Conservation (phyloP, 257 asterid species). For the Rauvolfia tetraphylla region DNA sequence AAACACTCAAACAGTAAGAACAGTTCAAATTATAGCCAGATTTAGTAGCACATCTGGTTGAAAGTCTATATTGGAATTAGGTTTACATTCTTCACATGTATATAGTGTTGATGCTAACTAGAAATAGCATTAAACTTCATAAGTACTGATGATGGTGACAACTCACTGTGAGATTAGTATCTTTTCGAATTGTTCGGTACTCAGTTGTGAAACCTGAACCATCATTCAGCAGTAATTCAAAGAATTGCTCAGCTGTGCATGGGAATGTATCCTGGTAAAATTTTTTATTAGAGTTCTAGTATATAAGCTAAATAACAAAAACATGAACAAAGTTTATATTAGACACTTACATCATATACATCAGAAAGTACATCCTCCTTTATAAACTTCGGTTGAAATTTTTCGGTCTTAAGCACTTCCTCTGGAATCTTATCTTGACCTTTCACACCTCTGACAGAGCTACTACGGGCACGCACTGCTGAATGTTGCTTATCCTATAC, state of each 20-base stretch:
- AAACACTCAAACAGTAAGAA: not conserved
- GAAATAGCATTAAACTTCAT: not conserved
- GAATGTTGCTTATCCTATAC: slow-evolving; percentile 73
- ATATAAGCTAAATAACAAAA: slow-evolving; percentile 12
- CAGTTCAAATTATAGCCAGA: not conserved
- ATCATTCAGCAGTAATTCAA: slow-evolving; percentile 64
- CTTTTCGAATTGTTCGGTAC: slow-evolving; percentile 66
- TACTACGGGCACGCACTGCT: slow-evolving; percentile 69
- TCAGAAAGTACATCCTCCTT: slow-evolving; percentile 73
- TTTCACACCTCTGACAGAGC: slow-evolving; percentile 45
- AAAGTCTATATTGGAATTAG: not conserved
- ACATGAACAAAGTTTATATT: slow-evolving; percentile 1
- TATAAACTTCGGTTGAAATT: slow-evolving; percentile 60
- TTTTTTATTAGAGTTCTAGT: slow-evolving; percentile 9
- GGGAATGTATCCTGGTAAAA: slow-evolving; percentile 70
- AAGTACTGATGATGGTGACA: not conserved
- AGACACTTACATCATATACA: slow-evolving; percentile 54
- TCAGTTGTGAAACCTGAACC: slow-evolving; percentile 76
- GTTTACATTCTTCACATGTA: not conserved
- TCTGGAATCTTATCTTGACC: slow-evolving; percentile 40
- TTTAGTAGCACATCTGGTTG: too few relatives aligned
- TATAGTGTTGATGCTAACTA: not conserved
- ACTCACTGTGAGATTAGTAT: slow-evolving; percentile 75
- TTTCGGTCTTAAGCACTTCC: slow-evolving; percentile 39
- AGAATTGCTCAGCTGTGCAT: slow-evolving; percentile 81